Percentiles rank a stretch among this genome's conserved stretches.
These are phyloP conservation scores for Exophiala oligosperma DNA, from an alignment of 2,329 filamentous ascomycete genomes.

Conservation along the genomic window DNA sequence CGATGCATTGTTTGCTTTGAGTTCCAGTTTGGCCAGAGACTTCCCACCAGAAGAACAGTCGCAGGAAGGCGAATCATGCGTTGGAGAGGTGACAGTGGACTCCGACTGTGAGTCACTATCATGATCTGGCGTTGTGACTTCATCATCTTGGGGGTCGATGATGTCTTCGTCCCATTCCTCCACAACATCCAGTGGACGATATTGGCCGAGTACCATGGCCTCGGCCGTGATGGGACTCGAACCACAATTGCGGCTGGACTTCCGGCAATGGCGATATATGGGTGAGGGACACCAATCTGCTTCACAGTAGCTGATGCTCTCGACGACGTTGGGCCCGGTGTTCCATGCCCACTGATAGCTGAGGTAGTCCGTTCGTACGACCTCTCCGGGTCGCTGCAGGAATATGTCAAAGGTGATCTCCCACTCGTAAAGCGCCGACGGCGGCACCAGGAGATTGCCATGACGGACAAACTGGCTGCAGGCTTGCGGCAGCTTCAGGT, in stretches of 20 bases:
- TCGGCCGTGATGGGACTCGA: background rate
- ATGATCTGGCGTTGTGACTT: background rate
- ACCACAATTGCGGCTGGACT: background rate
- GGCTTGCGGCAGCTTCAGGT: background rate
- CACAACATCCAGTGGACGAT: background rate
- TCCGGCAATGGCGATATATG: slow-evolving; percentile 2
- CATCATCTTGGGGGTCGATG: background rate
- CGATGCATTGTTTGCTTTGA: slow-evolving; percentile 1
- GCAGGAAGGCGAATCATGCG: background rate
- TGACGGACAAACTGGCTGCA: background rate
- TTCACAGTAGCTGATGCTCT: slow-evolving; percentile 5
- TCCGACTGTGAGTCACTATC: slow-evolving; percentile 1
- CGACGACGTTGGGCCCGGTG: slow-evolving; percentile 1
- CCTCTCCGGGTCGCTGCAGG: slow-evolving; percentile 4
- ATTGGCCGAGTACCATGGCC: slow-evolving; percentile 1
- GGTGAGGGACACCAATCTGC: slow-evolving; percentile 6
- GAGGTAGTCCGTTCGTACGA: slow-evolving; percentile 3
- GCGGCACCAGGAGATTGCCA: slow-evolving; percentile 1
- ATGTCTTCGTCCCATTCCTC: slow-evolving; percentile 3
- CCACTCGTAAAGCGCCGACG: background rate
- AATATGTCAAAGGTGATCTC: slow-evolving; percentile 5
- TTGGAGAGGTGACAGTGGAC: background rate
- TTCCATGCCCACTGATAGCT: slow-evolving; percentile 4
- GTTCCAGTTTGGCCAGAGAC: background rate
- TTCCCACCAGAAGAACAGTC: background rate